These are phyloP conservation scores for Camellia sinensis DNA, from an alignment of 148 eudicot genomes.

Conservation along the genomic window DNA sequence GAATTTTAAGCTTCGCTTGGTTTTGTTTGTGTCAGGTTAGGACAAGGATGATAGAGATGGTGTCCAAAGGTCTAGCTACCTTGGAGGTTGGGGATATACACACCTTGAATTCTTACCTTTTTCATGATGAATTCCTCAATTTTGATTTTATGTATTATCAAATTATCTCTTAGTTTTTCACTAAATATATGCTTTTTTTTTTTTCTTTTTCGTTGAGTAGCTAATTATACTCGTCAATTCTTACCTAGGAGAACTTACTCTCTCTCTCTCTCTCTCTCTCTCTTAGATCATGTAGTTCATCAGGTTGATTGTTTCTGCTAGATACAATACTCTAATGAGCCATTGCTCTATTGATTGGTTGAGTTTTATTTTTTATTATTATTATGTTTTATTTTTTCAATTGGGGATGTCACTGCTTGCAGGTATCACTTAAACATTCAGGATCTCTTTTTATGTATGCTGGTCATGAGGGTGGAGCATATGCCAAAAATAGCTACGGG, in stretches of 20 bases:
- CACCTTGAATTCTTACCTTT: slow-evolving; percentile 5
- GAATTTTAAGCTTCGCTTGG: not conserved
- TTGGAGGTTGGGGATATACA: slow-evolving; percentile 60
- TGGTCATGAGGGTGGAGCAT: slow-evolving; percentile 97
- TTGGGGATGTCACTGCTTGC: slow-evolving; percentile 18
- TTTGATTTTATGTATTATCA: not conserved
- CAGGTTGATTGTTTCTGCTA: not conserved
- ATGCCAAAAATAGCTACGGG: slow-evolving; percentile 96
- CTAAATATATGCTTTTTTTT: not conserved
- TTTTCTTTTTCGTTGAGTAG: not conserved
- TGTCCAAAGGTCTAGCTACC: slow-evolving; percentile 78
- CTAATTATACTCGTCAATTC: not conserved
- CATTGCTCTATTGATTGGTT: slow-evolving; percentile 5
- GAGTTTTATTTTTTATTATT: not conserved
- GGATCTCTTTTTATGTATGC: slow-evolving; percentile 99
- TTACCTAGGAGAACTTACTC: not conserved
- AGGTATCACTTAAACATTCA: slow-evolving; percentile 98
- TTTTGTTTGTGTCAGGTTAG: slow-evolving; percentile 50
- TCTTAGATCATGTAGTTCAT: not conserved
- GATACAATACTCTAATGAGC: not conserved
- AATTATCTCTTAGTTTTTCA: not conserved
- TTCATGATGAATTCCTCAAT: not conserved
- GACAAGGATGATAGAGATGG: slow-evolving; percentile 89
- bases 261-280: not conserved
- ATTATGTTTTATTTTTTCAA: not conserved